These are phyloP conservation scores for Fusarium temperatum DNA, from an alignment of 2,329 filamentous ascomycete genomes.

Conservation along the genomic window DNA sequence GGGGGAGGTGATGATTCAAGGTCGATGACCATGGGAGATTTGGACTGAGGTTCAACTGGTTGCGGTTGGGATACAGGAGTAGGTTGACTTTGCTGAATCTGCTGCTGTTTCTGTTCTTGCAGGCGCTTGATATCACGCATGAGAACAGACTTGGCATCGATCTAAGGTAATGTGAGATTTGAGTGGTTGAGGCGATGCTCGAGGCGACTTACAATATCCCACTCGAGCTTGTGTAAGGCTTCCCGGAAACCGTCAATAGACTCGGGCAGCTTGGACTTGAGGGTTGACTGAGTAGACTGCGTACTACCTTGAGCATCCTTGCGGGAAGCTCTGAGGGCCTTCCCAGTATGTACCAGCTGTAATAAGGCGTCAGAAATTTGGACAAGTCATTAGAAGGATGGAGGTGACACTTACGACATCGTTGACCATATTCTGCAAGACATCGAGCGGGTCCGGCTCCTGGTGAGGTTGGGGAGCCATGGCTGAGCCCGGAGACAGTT, in stretches of 20 bases:
- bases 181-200: too few relatives aligned
- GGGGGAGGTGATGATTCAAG: conserved; percentile 47
- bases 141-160: conserved; percentile 63
- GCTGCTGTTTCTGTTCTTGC: conserved; percentile 43
- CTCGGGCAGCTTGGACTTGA: conserved; percentile 56
- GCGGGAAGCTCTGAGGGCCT: conserved; percentile 60
- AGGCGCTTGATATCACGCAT: conserved; percentile 61
- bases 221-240: conserved; percentile 65
- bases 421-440: conserved; percentile 63
- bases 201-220: conserved; percentile 60
- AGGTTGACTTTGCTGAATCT: conserved; percentile 25
- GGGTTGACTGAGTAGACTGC: conserved; percentile 44
- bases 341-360: conserved; percentile 68
- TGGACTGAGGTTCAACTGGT: conserved; percentile 49
- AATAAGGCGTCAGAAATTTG: conserved; percentile 3
- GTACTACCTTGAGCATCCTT: conserved; percentile 56
- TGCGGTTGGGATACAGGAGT: conserved; percentile 33
- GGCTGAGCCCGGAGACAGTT: background rate
- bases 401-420: conserved; percentile 58
- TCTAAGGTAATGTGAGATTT: conserved; percentile 39
- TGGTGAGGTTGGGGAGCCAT: conserved; percentile 49
- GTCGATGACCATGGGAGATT: conserved; percentile 49
- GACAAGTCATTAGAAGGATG: background rate
- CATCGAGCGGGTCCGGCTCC: conserved; percentile 51
- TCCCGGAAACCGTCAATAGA: conserved; percentile 60